Percentiles rank a stretch among this genome's conserved stretches.
These are phyloP conservation scores for Poronia punctata DNA, from an alignment of 495 filamentous ascomycete species.

Conservation along the genomic window DNA sequence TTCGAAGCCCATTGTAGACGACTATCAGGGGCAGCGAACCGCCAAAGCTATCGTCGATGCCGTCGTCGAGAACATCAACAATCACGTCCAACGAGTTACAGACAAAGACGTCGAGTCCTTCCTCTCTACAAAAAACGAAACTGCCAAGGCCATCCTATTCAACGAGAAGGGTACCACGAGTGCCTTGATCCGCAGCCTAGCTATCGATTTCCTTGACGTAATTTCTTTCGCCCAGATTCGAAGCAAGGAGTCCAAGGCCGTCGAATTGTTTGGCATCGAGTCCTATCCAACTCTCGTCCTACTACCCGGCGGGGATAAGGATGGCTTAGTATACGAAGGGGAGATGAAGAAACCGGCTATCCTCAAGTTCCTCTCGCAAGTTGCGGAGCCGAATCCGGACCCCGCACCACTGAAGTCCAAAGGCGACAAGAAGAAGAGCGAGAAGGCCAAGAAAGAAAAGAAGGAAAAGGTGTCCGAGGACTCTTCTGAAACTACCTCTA, in stretches of 20 bases:
- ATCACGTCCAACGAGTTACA: conserved; percentile 75
- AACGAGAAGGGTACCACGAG: conserved; percentile 88
- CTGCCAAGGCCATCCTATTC: conserved; percentile 84
- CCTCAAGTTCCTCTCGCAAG: conserved; percentile 75
- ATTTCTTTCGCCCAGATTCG: conserved; percentile 80
- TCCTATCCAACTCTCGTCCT: conserved; percentile 78
- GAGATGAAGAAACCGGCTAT: conserved; percentile 81
- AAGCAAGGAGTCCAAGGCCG: conserved; percentile 67
- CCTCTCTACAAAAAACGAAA: conserved; percentile 62
- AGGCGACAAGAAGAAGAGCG: conserved; percentile 34
- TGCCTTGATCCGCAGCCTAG: conserved; percentile 72
- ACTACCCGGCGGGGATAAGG: conserved; percentile 63
- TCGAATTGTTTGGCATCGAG: conserved; percentile 66
- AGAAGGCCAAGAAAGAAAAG: no score
- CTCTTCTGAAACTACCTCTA: conserved; percentile 34
- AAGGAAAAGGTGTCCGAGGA: conserved; percentile 35
- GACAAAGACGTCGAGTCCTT: conserved; percentile 75
- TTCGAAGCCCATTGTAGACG: conserved; percentile 79
- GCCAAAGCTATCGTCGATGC: conserved; percentile 84
- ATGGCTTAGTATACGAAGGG: conserved; percentile 69
- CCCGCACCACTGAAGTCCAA: conserved; percentile 51
- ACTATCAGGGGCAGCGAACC: conserved; percentile 78
- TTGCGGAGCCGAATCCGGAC: conserved; percentile 66
- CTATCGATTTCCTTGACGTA: conserved; percentile 83
- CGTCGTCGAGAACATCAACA: conserved; percentile 80